phyloP scores from a whole-genome alignment of 2,329 filamentous ascomycete genomes.

The Pseudophaeomoniella oleicola region DNA sequence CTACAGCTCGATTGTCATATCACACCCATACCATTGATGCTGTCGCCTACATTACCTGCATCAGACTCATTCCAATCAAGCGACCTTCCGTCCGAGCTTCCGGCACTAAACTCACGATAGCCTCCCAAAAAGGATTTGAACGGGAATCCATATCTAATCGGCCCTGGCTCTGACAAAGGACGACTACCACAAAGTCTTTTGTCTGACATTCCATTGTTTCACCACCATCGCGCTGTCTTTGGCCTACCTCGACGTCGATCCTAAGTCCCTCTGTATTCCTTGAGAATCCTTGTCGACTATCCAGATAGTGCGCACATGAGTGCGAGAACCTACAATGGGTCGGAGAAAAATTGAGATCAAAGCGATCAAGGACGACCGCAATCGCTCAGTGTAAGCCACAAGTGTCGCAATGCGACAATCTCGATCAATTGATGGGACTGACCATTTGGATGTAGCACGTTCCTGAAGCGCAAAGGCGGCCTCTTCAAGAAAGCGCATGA shows the following conservation, averaged over 20 bases:
- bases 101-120: neutral
- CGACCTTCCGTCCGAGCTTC: neutral
- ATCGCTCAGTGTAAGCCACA: constrained; percentile 78
- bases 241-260: too few species aligned
- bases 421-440: constrained; percentile 10
- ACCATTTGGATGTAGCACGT: constrained; percentile 51
- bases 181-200: neutral
- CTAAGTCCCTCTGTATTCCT: too few species aligned
- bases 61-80: neutral
- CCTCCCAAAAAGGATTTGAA: too few species aligned
- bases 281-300: too few species aligned
- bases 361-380: constrained; percentile 96
- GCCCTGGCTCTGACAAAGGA: neutral
- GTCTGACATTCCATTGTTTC: neutral
- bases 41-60: neutral
- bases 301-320: constrained; percentile 1
- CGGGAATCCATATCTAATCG: neutral
- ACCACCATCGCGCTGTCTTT: too few species aligned
- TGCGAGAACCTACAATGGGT: constrained; percentile 51
- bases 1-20: neutral
- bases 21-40: neutral
- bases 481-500: constrained; percentile 99
- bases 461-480: constrained; percentile 95
- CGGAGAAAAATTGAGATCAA: constrained; percentile 99
- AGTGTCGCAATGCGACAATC: constrained; percentile 7